Evolutionary conservation across 345 rosid species (phyloP).

Genomic region (Eutrema heterophyllum): DNA sequence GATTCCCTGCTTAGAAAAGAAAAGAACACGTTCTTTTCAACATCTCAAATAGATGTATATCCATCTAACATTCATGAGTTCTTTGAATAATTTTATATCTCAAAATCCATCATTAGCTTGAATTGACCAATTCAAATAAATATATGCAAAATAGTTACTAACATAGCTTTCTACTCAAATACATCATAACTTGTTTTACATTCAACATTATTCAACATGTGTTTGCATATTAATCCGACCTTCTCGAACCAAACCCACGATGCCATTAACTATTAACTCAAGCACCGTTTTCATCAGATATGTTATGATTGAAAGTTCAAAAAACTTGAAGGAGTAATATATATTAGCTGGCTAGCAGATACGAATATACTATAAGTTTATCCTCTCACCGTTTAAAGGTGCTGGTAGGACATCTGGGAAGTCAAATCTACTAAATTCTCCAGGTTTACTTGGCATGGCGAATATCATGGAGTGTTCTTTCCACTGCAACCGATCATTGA

Average conservation of each 20-base stretch:
- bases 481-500: constrained; percentile 88
- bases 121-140: not conserved
- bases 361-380: not conserved
- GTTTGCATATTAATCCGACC: not conserved
- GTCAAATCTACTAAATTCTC: constrained; percentile 95
- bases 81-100: not conserved
- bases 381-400: constrained; percentile 77
- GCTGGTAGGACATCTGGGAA: constrained; percentile 82
- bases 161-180: not conserved
- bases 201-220: not conserved
- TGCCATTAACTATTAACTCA: not conserved
- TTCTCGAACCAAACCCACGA: not conserved
- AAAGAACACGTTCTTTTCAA: not conserved
- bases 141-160: not conserved
- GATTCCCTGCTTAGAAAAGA: not conserved
- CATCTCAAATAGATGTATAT: not conserved
- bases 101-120: not conserved
- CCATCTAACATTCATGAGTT: not conserved
- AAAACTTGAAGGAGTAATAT: not conserved
- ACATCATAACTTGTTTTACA: not conserved
- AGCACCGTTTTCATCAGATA: not conserved
- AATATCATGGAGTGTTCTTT: constrained; percentile 98
- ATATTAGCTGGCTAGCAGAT: not conserved
- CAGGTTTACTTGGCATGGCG: constrained; percentile 95
- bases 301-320: not conserved